Evolutionary conservation across 2,329 filamentous ascomycete species (phyloP), one percentile per base, ranked within the genome.

Genomic region (Thermothelomyces thermophilus): DNA sequence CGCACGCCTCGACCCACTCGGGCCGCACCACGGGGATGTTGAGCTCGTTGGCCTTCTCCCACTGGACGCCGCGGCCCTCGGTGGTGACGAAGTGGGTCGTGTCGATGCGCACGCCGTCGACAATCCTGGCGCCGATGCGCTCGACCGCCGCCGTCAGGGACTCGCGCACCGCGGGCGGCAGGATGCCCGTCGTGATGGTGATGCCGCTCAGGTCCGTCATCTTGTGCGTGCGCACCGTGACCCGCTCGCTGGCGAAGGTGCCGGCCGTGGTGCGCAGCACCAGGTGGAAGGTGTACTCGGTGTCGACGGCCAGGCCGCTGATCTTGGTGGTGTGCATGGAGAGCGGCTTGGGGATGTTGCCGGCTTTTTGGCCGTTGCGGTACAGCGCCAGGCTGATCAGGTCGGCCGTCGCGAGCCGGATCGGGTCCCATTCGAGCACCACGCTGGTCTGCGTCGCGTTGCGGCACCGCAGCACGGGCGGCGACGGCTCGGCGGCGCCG

Each of bases 381-480:
- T 93, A 97, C 45, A 98, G 77, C 51, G 86, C 89, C 46, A 98
- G 79, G 43, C 87, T 91, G 62, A 93, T 84, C 54, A 97, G 78
- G 65, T 93, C 89, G 56, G 93, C 90, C 5, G 91, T 97, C 19
- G 90, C 93, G 43, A 96, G 82, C 62, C 91, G 80, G 64, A 98
- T 86, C 30, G 91, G 89, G 57, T 97, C 93, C 93, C 93, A 98
- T 71, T 97, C 93, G 46, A 98, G 86, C 33, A 98, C 93, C 40
- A 97, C 86, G 24, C 88, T 94, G n/a, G 93, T 98, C 70, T 98
- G 93, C 1, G 93, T 98, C 48, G 91, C 90, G 76, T 97, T 98
- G 70, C 90, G 86, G 69, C 93, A 94, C 63, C 90, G 87, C 31
- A 98, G 82, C 44, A 86, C 70, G 7, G 93, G 93, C 1, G 85